Evolutionary conservation across 2,329 filamentous ascomycete species (phyloP).

Genomic region (Scedosporium aurantiacum): DNA sequence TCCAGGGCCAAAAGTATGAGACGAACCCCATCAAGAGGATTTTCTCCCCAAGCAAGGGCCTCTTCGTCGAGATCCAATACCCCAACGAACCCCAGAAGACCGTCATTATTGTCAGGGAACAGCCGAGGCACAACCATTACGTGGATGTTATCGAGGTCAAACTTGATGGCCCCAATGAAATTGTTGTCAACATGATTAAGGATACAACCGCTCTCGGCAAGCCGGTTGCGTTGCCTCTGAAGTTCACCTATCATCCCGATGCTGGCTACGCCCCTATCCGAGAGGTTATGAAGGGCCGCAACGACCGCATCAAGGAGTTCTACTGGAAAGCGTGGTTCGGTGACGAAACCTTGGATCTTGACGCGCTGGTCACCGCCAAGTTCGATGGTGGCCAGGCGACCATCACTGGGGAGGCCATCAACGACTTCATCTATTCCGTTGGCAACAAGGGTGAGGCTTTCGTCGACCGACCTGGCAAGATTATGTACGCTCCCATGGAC

Average conservation of each 20-base stretch:
- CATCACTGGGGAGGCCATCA: constrained; percentile 86
- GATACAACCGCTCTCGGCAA: constrained; percentile 77
- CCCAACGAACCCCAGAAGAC: constrained; percentile 78
- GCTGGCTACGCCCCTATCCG: constrained; percentile 94
- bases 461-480: constrained; percentile 88
- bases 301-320: constrained; percentile 98
- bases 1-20: constrained; percentile 94
- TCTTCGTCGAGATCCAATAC: constrained; percentile 78
- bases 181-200: constrained; percentile 84
- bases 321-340: constrained; percentile 99
- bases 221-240: constrained; percentile 71
- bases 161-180: constrained; percentile 63
- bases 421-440: constrained; percentile 97
- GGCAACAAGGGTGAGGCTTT: constrained; percentile 97
- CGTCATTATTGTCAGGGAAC: constrained; percentile 76
- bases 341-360: constrained; percentile 69
- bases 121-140: constrained; percentile 74
- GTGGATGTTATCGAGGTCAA: constrained; percentile 82
- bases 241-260: constrained; percentile 90
- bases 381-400: constrained; percentile 84
- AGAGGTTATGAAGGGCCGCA: constrained; percentile 91
- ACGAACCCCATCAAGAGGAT: constrained; percentile 92
- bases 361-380: constrained; percentile 71
- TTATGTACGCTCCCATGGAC: constrained; percentile 94
- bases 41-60: constrained; percentile 72